Conservation (phyloP, 768 basidiomycete genomes). For the Auriculariales sp. region DNA sequence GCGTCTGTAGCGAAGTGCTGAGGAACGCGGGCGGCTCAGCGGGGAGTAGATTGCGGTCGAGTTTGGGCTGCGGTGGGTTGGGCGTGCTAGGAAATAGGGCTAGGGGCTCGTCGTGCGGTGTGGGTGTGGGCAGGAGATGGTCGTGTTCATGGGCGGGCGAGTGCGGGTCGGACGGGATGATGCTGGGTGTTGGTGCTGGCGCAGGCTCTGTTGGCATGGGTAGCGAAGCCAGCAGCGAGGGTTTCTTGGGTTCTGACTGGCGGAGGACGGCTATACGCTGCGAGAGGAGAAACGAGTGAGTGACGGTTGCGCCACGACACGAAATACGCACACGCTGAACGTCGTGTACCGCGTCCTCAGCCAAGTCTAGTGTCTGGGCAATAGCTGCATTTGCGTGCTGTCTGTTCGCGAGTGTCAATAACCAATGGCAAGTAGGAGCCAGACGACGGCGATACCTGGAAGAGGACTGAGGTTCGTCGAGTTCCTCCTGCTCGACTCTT, state of each 20-base stretch:
- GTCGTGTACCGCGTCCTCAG: conserved; percentile 37
- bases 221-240: conserved; percentile 35
- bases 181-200: conserved; percentile 6
- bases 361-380: conserved; percentile 32
- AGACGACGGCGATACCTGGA: background rate
- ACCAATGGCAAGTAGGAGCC: background rate
- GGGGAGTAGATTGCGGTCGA: conserved; percentile 11
- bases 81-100: conserved; percentile 17
- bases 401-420: background rate
- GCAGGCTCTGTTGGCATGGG: conserved; percentile 24
- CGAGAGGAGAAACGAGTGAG: background rate
- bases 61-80: conserved; percentile 5
- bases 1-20: conserved; percentile 19
- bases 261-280: background rate
- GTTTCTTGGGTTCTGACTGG: background rate
- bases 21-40: conserved; percentile 24
- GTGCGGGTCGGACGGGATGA: conserved; percentile 12
- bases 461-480: background rate
- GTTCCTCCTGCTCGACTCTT: conserved; percentile 29
- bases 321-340: conserved; percentile 33
- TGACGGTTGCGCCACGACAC: background rate
- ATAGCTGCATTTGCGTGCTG: conserved; percentile 22
- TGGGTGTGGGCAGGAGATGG: conserved; percentile 21
- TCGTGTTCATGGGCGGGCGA: conserved; percentile 16
- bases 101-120: conserved; percentile 18